Base-by-base conservation (phyloP, 2,329 filamentous ascomycete species). In the Colletotrichum zoysiae region DNA sequence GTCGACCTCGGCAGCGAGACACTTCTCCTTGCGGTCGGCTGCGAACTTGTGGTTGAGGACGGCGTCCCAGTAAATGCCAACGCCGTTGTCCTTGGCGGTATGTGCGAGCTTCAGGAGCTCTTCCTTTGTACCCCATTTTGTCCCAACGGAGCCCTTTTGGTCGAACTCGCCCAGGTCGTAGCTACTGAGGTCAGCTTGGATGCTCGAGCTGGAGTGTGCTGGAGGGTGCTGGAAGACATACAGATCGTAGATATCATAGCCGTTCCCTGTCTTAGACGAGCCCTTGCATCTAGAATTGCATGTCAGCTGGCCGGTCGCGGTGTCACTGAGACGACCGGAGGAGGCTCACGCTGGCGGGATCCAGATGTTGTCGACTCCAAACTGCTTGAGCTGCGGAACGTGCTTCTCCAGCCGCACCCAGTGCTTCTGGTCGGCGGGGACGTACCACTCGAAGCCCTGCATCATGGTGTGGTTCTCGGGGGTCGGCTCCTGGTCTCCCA, bases 21-120 rank as follows among this genome's bases (percentile, higher is more conserved):
- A 91, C 65, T 86, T 86, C 78, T 93, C 91, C 35, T 86, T 89
- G 63, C 84, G 86, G 78, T 94, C 92, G 20, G 91, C 92, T 3
- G 88, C 91, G n/a, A 91, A 91, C 78, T 92, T 93, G 79, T 94
- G 92, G 77, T 93, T 94, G 42, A 94, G 83, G 1, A 94, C 91
- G 2, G 91, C 90, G 79, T 94, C 92, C 88, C 90, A 93, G 75
- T 92, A 89, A 1, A 93, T 78, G 0, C 88, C 88, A 8, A 93
- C 84, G 0, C 86, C 88, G 50, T 86, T 77, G 33, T 88, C 82
- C 59, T 88, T 86, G 3, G 90, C 90, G 9, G 84, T 82, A 33
- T 83, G 79, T 12, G 84, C 81, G 55, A 94, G 80, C 30, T 84
- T 82, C 5, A 87, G 71, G 7, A 94, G 83, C 71, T 93, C 90